Base-by-base conservation (phyloP, 495 filamentous ascomycete genomes). In the Jackrogersella multiformis region DNA sequence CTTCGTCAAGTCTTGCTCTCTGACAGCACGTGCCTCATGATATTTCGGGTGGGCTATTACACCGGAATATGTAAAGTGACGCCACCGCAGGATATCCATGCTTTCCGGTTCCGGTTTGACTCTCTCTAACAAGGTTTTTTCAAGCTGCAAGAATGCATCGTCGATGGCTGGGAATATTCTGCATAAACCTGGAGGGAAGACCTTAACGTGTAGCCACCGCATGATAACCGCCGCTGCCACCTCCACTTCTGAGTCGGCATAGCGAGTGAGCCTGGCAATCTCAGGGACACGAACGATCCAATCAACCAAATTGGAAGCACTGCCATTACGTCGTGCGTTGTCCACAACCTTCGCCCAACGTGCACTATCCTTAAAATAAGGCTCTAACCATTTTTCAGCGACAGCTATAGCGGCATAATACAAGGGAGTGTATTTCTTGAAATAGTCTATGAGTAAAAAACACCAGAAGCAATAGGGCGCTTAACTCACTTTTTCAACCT, bases 241-340 rank as follows among this genome's bases (percentile, higher is more conserved):
- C 4, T 8, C 4, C n/a, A 4, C 2, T 5, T 18, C 45, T 4
- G 10, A 0, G 9, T 48, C 30, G 20, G 30, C 51, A 16, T n/a
- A 56, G 2, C n/a, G 30, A 12, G 39, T 12, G n/a, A 63, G 49
- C 30, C 9, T 15, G 8, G 20, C 51, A n/a, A 63, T 28, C 10
- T 56, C 51, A 2, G 49, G 60, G 41, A 44, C n/a, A 15, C 9
- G 30, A 39, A 4, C 12, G 30, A 63, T 30, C 39, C 49, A 56
- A 0, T 0, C 2, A 4, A 38, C 6, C 35, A 42, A 12, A 4
- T 7, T 15, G 0, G n/a, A 1, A 8, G 18, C 24, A 8, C 9
- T 23, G 9, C 45, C 56, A 34, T 51, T 15, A 2, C 2, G 1
- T 12, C 1, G 4, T 4, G 44, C 44, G 8, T 24, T 10, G 21